A percentile compares a stretch with the other conserved stretches of the same genome.
These are phyloP conservation scores for Rhinocladiella similis DNA, from an alignment of 2,329 filamentous ascomycete species.

Conservation along the genomic window DNA sequence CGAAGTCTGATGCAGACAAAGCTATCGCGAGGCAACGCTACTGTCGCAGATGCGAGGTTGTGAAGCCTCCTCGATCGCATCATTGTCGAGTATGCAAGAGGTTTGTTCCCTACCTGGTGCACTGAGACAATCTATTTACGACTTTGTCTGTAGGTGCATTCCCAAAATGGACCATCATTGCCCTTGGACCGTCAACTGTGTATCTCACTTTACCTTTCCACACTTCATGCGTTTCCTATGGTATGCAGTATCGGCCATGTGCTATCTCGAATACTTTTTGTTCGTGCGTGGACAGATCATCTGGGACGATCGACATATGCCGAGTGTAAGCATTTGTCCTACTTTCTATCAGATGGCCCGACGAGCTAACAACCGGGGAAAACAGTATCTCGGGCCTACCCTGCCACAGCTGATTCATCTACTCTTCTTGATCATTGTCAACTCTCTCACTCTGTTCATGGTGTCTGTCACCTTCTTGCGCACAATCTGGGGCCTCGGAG, in stretches of 20 bases:
- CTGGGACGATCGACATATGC: slow-evolving; percentile 57
- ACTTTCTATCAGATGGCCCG: slow-evolving; percentile 6
- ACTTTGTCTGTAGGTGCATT: slow-evolving; percentile 60
- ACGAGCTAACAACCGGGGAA: neutral
- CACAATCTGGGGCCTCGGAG: slow-evolving; percentile 54
- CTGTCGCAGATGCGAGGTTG: slow-evolving; percentile 62
- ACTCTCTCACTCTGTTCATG: slow-evolving; percentile 58
- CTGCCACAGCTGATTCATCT: slow-evolving; percentile 54
- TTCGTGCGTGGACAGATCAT: slow-evolving; percentile 53
- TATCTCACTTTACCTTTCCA: slow-evolving; percentile 65
- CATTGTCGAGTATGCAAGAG: slow-evolving; percentile 65
- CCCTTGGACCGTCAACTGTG: slow-evolving; percentile 66
- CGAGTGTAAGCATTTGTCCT: slow-evolving; percentile 50
- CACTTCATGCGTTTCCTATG: slow-evolving; percentile 66
- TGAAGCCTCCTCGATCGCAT: slow-evolving; percentile 64
- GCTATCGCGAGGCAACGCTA: slow-evolving; percentile 45
- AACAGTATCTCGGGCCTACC: slow-evolving; percentile 60
- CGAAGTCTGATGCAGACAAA: slow-evolving; percentile 10
- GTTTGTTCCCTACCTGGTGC: slow-evolving; percentile 38
- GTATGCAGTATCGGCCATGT: slow-evolving; percentile 59
- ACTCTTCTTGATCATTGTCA: slow-evolving; percentile 54
- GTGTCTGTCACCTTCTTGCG: slow-evolving; percentile 56
- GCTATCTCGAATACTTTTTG: slow-evolving; percentile 57
- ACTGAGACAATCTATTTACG: neutral
- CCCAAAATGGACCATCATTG: slow-evolving; percentile 69